Conservation (phyloP, 805 yeast genomes). For the Candida chilensis region DNA sequence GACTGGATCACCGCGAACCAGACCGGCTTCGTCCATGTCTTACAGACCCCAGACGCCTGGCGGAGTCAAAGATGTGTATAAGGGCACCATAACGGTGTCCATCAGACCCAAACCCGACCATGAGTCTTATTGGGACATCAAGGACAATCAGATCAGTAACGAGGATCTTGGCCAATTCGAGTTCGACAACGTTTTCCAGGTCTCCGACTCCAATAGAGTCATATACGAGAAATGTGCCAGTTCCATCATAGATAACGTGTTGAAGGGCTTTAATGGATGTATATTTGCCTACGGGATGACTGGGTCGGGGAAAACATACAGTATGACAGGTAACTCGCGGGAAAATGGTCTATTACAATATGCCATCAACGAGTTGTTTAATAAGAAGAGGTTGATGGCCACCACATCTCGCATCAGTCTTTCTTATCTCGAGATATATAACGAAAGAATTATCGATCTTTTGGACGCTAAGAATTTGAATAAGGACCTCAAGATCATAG, state of each 20-base stretch:
- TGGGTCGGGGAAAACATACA: slow-evolving; percentile 83
- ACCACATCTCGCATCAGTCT: slow-evolving; percentile 36
- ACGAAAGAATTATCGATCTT: slow-evolving; percentile 78
- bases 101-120: slow-evolving; percentile 82
- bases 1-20: slow-evolving; percentile 8
- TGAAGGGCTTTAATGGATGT: slow-evolving; percentile 78
- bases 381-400: slow-evolving; percentile 24
- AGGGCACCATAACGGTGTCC: slow-evolving; percentile 69
- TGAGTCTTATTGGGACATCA: slow-evolving; percentile 1
- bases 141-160: slow-evolving; percentile 29
- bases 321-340: slow-evolving; percentile 64
- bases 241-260: slow-evolving; percentile 43
- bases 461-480: slow-evolving; percentile 30
- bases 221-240: slow-evolving; percentile 53
- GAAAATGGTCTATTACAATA: slow-evolving; percentile 69
- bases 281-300: slow-evolving; percentile 94
- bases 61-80: too few species aligned
- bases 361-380: slow-evolving; percentile 54
- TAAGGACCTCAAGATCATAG: slow-evolving; percentile 65
- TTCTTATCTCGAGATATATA: slow-evolving; percentile 80
- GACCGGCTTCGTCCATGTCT: slow-evolving; percentile 5
- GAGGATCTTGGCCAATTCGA: slow-evolving; percentile 53
- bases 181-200: slow-evolving; percentile 75
- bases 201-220: slow-evolving; percentile 39
- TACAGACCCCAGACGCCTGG: slow-evolving; percentile 3